These are phyloP conservation scores for Irpex rosettiformis DNA, from an alignment of 1,284 basidiomycete species.

Conservation along the genomic window DNA sequence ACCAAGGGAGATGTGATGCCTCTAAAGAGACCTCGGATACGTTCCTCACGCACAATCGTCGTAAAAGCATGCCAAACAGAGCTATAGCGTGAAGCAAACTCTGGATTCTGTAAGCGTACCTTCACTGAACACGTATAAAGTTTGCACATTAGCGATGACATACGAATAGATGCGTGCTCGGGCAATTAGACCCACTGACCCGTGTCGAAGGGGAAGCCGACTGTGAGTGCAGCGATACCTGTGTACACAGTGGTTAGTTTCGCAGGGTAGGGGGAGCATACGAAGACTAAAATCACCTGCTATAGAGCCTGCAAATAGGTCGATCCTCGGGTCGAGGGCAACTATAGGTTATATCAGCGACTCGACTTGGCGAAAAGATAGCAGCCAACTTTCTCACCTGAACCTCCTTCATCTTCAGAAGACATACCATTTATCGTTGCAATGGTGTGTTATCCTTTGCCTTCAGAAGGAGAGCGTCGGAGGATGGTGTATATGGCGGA, in stretches of 20 bases:
- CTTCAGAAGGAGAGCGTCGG: background rate
- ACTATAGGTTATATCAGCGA: conserved; percentile 13
- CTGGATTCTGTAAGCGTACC: conserved; percentile 69
- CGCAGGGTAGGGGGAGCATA: background rate
- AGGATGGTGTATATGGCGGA: background rate
- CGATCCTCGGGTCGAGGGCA: conserved; percentile 47
- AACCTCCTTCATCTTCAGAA: background rate
- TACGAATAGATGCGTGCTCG: background rate
- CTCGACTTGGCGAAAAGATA: background rate
- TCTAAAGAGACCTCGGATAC: conserved; percentile 63
- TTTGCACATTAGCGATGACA: background rate
- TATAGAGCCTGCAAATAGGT: conserved; percentile 75
- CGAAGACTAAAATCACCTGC: conserved; percentile 39
- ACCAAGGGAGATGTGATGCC: conserved; percentile 73
- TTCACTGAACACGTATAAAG: conserved; percentile 46
- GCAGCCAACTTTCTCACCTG: background rate
- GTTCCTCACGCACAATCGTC: conserved; percentile 67
- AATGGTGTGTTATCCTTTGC: background rate
- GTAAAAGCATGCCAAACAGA: conserved; percentile 59
- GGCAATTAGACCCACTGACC: conserved; percentile 35
- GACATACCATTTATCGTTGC: background rate
- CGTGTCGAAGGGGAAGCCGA: conserved; percentile 76
- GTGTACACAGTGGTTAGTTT: conserved; percentile 2
- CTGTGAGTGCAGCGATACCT: conserved; percentile 62
- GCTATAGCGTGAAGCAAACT: conserved; percentile 49